Base-by-base conservation (phyloP, 257 asterid species). In the Solanum neorickii region DNA sequence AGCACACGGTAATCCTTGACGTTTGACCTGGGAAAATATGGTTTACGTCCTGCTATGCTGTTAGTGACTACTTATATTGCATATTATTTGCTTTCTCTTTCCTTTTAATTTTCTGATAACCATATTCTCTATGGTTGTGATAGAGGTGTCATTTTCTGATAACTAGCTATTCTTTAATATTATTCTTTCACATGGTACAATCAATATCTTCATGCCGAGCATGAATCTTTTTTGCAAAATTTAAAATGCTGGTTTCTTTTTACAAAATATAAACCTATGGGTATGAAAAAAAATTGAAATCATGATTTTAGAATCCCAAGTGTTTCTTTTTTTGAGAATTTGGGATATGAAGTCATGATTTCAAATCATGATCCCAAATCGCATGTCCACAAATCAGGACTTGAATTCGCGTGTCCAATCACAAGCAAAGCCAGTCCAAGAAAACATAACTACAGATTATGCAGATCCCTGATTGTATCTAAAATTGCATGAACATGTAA, bases 1-100 rank as follows among this genome's bases (percentile, higher is more conserved):
- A 92, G 99, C 99, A 90, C 99, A 97, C 88, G 98, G 99, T 95
- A 86, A 90, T 87, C 70, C 73, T 78, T 49, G 75, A 83, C 41
- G 46, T 56, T 86, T 76, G 83, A 76, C 65, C 76, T 62, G 46
- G 46, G 42, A 20, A 44, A 44, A 20, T 59, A 65, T 76, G 73
- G 12, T 72, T 39, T 83, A 60, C 88, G 59, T 89, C 62, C 69
- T 49, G 69, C 68, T 47, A 80, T 47, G 85, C 46, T 49, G 46
- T 82, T 82, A 78, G 85, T 18, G 69, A 29, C 69, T 82, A 31
- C 44, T 80, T 49, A 27, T 29, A 69, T 49, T 49, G 69, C 85
- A 82, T 46, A 78, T 82, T 82, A 29, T 82, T 46, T 80, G 44
- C 69, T 80, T 77, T 85, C 65, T 86, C 56, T 52, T 68, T 47